Base-by-base conservation (phyloP, 1,139 yeast genomes). In the Suhomyces chickasaworum region DNA sequence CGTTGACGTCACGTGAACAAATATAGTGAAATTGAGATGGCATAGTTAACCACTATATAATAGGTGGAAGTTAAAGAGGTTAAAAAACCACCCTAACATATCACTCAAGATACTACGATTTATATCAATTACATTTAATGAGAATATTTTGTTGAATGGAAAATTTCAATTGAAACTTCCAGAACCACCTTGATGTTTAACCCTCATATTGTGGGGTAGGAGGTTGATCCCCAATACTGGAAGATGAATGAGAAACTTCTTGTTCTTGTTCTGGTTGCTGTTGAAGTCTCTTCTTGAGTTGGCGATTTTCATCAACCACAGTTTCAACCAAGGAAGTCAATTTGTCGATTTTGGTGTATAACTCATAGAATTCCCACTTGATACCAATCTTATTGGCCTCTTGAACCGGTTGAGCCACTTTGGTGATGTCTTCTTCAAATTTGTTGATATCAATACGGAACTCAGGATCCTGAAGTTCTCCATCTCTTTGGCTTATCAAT, bases 401-500 rank as follows among this genome's bases (percentile, higher is more conserved):
- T 13, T 68, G 68, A 7, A 84, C 81, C 1, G 87, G 86, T 44
- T 86, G 86, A 3, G 76, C 80, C 12, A 71, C 71, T 3, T 58
- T 50, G 12, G 73, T 70, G 17, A 86, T 77, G 36, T 73, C 74
- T 12, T 58, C 50, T 23, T 66, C 72, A 80, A 89, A 88, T 39
- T 66, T 56, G 2, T 61, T 54, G 45, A 75, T 71, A 47, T 78
- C 72, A 13, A 78, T 78, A 25, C 71, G 63, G 60, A 88, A 88
- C 48, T 81, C 82, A 0, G 90, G 90, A 62, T 89, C 96, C 37
- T 77, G 81, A n/a, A 60, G 59, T 59, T 88, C 95, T 12, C 90
- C 91, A 35, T 73, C 71, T 39, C 75, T 61, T 64, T 86, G 90
- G 17, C 68, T 64, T 47, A 73, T 65, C 30, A 81, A 52, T 7